phyloP scores from a whole-genome alignment of 164 flowering plant species.

The Paratinospora sagittata region DNA sequence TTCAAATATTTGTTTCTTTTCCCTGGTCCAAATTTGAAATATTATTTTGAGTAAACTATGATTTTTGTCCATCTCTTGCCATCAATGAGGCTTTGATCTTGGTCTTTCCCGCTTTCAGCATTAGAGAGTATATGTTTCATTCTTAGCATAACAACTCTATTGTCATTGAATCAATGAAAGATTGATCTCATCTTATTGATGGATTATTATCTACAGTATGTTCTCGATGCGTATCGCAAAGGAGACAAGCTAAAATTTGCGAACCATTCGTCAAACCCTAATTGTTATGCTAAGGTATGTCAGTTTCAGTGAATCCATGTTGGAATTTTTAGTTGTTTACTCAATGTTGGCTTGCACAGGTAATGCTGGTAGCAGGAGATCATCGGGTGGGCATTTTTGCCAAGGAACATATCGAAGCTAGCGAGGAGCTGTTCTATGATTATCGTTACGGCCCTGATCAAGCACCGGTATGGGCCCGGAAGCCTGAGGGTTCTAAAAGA shows the following conservation, averaged over 20 bases:
- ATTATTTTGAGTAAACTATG: not conserved
- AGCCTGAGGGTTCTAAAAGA: constrained; percentile 68
- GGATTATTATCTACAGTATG: constrained; percentile 44
- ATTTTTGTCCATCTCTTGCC: not conserved
- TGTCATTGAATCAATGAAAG: not conserved
- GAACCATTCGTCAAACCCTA: constrained; percentile 87
- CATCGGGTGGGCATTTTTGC: constrained; percentile 97
- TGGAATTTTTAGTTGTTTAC: constrained; percentile 1
- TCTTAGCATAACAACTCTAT: not conserved
- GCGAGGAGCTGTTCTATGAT: constrained; percentile 94
- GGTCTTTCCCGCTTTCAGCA: not conserved
- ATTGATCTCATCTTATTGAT: not conserved
- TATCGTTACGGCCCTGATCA: constrained; percentile 82
- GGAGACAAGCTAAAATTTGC: constrained; percentile 99
- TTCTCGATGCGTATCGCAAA: constrained; percentile 94
- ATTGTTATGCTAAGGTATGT: constrained; percentile 87
- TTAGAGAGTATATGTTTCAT: not conserved
- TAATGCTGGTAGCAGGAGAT: constrained; percentile 95
- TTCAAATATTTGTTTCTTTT: too few relatives aligned
- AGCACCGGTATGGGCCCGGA: constrained; percentile 92
- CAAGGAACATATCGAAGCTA: constrained; percentile 79
- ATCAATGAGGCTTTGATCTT: not conserved
- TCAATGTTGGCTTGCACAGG: constrained; percentile 37
- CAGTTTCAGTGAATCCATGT: not conserved
- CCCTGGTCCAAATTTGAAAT: too few relatives aligned